Evolutionary conservation across 257 asterid species (phyloP).

Genomic region (Solanum piurae): DNA sequence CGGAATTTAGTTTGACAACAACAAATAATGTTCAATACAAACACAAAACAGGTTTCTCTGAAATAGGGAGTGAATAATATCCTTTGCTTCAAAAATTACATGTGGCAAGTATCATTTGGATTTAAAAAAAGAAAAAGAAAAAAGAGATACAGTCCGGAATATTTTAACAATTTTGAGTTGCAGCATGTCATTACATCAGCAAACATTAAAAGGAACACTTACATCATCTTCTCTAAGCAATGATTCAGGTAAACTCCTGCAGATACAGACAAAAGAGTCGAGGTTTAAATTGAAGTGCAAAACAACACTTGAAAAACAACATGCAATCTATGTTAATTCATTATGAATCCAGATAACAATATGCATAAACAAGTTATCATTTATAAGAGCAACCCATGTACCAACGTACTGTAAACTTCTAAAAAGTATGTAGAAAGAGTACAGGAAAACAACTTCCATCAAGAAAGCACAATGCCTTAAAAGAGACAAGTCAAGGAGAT

Average conservation of each 20-base stretch:
- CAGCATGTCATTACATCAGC: background rate
- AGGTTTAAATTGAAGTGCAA: conserved; percentile 3
- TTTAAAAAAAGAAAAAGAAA: background rate
- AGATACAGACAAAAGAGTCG: conserved; percentile 2
- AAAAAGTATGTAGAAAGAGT: background rate
- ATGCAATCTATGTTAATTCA: background rate
- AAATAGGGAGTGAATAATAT: background rate
- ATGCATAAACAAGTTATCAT: background rate
- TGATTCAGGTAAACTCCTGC: conserved; percentile 65
- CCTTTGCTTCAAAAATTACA: background rate
- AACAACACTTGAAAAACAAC: background rate
- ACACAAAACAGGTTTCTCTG: background rate
- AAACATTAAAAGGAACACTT: conserved; percentile 16
- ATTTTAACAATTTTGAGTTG: background rate
- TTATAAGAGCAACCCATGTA: background rate
- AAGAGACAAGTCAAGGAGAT: background rate
- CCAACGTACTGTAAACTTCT: background rate
- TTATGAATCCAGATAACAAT: background rate
- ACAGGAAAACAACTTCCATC: background rate
- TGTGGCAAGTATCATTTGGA: background rate
- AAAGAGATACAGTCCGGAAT: background rate
- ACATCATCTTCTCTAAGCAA: conserved; percentile 73
- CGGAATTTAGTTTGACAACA: background rate
- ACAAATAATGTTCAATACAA: background rate
- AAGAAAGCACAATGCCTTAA: background rate